A percentile compares a stretch with the other conserved stretches of the same genome.
Evolutionary conservation across 2,329 filamentous ascomycete genomes (phyloP).

Genomic region (Coleophoma crateriformis): DNA sequence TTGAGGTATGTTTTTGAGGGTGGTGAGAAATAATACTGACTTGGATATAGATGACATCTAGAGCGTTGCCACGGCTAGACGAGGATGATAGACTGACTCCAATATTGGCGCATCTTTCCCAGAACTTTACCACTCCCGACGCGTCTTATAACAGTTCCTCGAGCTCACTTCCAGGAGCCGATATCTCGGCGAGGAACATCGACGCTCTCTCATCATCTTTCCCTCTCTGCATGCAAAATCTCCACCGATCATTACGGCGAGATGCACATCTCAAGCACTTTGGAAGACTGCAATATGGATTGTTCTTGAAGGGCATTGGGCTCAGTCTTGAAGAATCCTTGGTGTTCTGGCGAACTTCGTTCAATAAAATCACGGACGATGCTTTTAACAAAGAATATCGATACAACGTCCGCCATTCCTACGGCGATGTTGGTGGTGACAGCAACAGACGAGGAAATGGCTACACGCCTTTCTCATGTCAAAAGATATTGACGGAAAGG

Average conservation of each 20-base stretch:
- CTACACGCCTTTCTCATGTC: conserved; percentile 88
- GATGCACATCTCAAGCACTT: conserved; percentile 91
- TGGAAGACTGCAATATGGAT: conserved; percentile 86
- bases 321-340: conserved; percentile 88
- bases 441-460: conserved; percentile 79
- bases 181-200: conserved; percentile 73
- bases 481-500: conserved; percentile 89
- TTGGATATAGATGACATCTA: conserved; percentile 66
- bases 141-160: conserved; percentile 64
- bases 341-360: conserved; percentile 82
- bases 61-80: conserved; percentile 84
- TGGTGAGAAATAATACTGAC: conserved; percentile 6
- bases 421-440: conserved; percentile 94
- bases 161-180: conserved; percentile 60
- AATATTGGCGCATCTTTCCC: conserved; percentile 77
- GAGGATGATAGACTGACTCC: conserved; percentile 88
- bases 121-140: conserved; percentile 92
- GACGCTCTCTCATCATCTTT: conserved; percentile 77
- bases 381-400: conserved; percentile 96
- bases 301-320: conserved; percentile 95
- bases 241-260: conserved; percentile 80
- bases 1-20: conserved; percentile 57
- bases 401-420: conserved; percentile 93
- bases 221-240: conserved; percentile 88
- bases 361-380: conserved; percentile 85